Base-by-base conservation (phyloP, 1,284 basidiomycete species). In the Cryptococcus depauperatus region DNA sequence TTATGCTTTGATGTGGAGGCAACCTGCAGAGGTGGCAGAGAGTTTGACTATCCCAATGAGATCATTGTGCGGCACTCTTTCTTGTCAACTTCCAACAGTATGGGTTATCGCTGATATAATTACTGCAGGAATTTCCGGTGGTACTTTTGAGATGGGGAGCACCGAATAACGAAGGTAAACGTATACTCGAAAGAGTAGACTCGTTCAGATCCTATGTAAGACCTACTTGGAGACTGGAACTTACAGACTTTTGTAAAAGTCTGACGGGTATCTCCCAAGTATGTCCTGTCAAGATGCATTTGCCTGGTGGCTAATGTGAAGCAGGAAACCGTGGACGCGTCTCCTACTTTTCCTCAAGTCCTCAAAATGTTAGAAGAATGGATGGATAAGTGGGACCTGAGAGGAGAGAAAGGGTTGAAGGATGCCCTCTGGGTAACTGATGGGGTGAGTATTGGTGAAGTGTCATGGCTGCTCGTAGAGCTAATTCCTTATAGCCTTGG, bases 241-340 rank as follows among this genome's bases (percentile, higher is more conserved):
- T 98, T 8, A 83, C 85, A 14, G 71, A 77, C 16, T 98, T 95
- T 65, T 97, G 92, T 68, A 85, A 76, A 4, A 69, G 79, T 27
- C 75, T 98, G 41, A 98, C 93, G 5, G 90, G 91, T 13, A 91
- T 98, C 47, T 83, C 81, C 13, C 92, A 97, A 76, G 88, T 90
- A 30, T 34, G 48, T 27, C 8, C 41, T 22, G n/a, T 22, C 35
- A 14, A 5, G 11, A 22, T 11, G 18, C n/a, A 7, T 23, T 19
- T 10, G 16, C 13, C 10, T 9, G 11, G 18, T 41, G 13, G 21
- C 30, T 19, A 22, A 21, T 10, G 2, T 16, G 19, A 5, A 11
- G 16, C 21, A 93, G 88, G 75, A 74, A 16, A 82, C 88, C 69
- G 83, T 96, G 39, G 80, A 95, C 63, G 47, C 63, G 6, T 83